A percentile compares a stretch with the other conserved stretches of the same genome.
phyloP scores from a whole-genome alignment of 2,329 filamentous ascomycete genomes.

The Xylaria sp. region DNA sequence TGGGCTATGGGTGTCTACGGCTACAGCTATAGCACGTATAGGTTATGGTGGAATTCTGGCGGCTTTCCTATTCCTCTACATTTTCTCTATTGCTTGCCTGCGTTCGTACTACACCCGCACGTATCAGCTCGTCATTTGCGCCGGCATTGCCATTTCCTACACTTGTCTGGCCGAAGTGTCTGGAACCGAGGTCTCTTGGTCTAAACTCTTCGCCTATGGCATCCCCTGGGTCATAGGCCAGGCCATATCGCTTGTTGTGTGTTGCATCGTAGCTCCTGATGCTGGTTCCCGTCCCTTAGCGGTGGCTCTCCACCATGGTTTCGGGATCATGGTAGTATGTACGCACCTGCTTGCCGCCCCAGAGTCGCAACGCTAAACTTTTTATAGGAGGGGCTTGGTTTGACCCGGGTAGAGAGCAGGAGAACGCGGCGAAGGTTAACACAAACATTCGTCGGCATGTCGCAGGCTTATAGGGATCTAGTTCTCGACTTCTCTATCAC shows the following conservation, averaged over 20 bases:
- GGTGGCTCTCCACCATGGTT: constrained; percentile 49
- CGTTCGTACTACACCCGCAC: constrained; percentile 59
- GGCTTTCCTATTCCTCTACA: constrained; percentile 56
- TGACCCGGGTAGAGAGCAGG: constrained; percentile 41
- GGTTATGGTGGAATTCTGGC: constrained; percentile 60
- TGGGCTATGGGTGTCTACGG: constrained; percentile 57
- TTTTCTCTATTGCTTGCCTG: constrained; percentile 53
- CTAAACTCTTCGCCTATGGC: constrained; percentile 54
- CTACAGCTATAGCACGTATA: constrained; percentile 46
- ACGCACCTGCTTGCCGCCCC: not conserved
- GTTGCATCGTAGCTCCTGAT: constrained; percentile 54
- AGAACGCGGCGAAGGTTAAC: constrained; percentile 48
- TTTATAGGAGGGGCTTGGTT: constrained; percentile 39
- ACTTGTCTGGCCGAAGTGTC: constrained; percentile 55
- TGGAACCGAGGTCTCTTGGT: constrained; percentile 47
- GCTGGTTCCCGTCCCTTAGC: constrained; percentile 58
- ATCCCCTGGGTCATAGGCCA: constrained; percentile 61
- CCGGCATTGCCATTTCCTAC: constrained; percentile 59
- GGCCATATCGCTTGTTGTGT: constrained; percentile 53
- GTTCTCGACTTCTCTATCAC: constrained; percentile 60
- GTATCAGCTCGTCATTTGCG: constrained; percentile 57
- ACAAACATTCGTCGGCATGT: constrained; percentile 57
- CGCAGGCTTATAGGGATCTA: constrained; percentile 59
- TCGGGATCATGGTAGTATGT: constrained; percentile 50
- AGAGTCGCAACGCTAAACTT: constrained; percentile 22